A percentile compares a stretch with the other conserved stretches of the same genome.
phyloP scores from a whole-genome alignment of 305 asterid genomes.

The Solanum hybrid region DNA sequence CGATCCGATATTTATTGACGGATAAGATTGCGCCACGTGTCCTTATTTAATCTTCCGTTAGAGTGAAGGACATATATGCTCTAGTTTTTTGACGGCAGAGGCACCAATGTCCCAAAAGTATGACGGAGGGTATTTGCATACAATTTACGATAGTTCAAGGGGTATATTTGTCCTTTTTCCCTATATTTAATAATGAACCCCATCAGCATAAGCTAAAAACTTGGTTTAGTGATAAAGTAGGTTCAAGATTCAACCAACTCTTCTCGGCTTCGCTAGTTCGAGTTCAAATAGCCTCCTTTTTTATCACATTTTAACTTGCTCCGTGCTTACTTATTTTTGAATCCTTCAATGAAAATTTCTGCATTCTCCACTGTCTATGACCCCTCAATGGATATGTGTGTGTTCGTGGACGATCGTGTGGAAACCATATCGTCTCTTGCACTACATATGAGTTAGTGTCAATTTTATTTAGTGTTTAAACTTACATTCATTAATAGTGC shows the following conservation, averaged over 20 bases:
- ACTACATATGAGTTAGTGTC: not conserved
- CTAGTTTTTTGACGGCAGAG: no score
- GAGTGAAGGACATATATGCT: no score
- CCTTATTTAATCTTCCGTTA: no score
- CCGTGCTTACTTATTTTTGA: not conserved
- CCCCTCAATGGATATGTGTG: not conserved
- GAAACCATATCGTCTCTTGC: not conserved
- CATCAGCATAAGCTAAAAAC: not conserved
- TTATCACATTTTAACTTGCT: not conserved
- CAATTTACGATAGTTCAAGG: no score
- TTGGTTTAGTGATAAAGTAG: not conserved
- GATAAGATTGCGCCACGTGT: no score
- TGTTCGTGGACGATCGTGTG: not conserved
- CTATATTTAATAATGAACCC: not conserved
- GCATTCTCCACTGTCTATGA: accelerated
- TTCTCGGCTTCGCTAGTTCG: not conserved
- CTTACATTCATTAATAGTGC: no score
- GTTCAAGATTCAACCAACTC: not conserved
- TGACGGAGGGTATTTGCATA: no score
- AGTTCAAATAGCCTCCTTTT: not conserved
- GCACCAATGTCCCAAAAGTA: no score
- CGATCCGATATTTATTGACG: no score
- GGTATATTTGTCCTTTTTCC: no score
- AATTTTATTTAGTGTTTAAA: not conserved
- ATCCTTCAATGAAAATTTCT: not conserved